These are phyloP conservation scores for Actinidia polygama DNA, from an alignment of 179 eudicot species.

Conservation along the genomic window DNA sequence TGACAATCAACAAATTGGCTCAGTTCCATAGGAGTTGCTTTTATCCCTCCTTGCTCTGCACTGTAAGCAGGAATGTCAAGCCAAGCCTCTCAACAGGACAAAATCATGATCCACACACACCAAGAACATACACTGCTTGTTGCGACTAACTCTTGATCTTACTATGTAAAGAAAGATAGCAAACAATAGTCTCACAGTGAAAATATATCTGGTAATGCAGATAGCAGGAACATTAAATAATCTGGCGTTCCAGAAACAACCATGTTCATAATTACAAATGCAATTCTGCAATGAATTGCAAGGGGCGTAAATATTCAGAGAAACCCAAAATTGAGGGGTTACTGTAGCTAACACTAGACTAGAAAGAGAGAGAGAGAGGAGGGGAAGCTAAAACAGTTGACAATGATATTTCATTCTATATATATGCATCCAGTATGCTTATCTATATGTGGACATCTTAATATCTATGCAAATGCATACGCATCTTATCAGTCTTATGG, in stretches of 20 bases:
- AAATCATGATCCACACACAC: background rate
- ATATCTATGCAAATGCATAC: background rate
- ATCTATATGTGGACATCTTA: background rate
- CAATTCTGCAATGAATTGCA: background rate
- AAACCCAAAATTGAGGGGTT: too few relatives aligned
- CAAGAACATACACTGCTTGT: background rate
- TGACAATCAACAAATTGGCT: constrained; percentile 74
- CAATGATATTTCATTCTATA: background rate
- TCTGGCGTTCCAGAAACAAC: background rate
- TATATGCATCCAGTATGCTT: background rate
- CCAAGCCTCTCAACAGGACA: constrained; percentile 2
- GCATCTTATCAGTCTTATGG: too few relatives aligned
- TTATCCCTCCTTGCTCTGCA: constrained; percentile 85
- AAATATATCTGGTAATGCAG: background rate
- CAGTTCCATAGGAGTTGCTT: constrained; percentile 72
- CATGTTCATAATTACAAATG: background rate
- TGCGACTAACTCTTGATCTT: background rate
- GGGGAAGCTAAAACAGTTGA: background rate
- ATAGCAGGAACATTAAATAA: background rate
- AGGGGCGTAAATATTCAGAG: background rate
- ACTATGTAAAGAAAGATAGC: background rate
- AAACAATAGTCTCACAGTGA: background rate
- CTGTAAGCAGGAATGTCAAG: constrained; percentile 47
- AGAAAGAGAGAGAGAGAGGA: background rate
- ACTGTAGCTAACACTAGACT: too few relatives aligned